A percentile compares a stretch with the other conserved stretches of the same genome.
Conservation (phyloP, 768 basidiomycete species). For the Bullera alba region DNA sequence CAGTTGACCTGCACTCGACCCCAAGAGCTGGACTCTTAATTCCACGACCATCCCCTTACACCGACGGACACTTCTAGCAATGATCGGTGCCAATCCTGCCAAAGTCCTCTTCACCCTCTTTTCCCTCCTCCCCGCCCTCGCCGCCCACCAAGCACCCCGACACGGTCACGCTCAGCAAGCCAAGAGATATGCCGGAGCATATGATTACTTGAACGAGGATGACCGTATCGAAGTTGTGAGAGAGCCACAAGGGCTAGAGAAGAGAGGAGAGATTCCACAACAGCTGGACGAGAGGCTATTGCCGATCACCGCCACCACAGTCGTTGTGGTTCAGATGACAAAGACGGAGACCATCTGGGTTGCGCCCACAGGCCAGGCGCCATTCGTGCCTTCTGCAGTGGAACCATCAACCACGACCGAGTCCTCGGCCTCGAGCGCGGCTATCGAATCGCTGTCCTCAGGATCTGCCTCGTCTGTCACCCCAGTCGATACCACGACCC, state of each 20-base stretch:
- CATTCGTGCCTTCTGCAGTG: conserved; percentile 3
- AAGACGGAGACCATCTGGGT: conserved; percentile 37
- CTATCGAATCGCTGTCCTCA: not conserved
- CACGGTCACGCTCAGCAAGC: not conserved
- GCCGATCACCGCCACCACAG: conserved; percentile 44
- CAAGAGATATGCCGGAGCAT: not conserved
- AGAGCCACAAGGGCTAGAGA: no score
- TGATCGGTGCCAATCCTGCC: not conserved
- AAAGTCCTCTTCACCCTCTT: conserved; percentile 4
- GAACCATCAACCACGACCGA: not conserved
- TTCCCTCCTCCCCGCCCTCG: conserved; percentile 6
- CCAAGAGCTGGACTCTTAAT: not conserved
- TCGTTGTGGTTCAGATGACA: conserved; percentile 35
- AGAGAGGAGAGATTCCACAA: not conserved
- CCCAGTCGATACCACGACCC: no score
- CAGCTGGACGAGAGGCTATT: conserved; percentile 33
- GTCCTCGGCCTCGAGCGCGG: not conserved
- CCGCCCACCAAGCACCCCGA: not conserved
- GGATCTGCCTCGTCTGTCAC: not conserved
- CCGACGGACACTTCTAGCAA: not conserved
- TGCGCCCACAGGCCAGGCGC: conserved; percentile 29
- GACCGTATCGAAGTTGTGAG: not conserved
- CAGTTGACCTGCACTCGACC: not conserved
- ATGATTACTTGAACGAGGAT: not conserved
- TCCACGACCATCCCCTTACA: not conserved